Evolutionary conservation across 225 moss, liverwort and hornwort genomes (phyloP).

Genomic region (Marchantia paleacea): DNA sequence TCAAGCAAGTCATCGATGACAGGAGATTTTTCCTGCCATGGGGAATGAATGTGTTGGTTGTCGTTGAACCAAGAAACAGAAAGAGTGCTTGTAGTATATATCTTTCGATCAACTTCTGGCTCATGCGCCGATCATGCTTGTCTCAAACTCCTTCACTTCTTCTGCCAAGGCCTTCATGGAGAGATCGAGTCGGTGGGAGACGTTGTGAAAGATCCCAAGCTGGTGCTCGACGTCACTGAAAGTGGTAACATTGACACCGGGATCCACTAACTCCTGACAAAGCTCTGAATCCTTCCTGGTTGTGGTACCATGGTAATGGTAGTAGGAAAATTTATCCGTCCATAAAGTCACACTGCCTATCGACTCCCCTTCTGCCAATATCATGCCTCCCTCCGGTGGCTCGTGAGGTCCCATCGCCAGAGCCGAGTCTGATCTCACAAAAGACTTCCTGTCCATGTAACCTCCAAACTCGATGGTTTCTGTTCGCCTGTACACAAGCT

Average conservation of each 20-base stretch:
- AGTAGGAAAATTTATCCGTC: conserved; percentile 9
- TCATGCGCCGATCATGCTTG: neutral
- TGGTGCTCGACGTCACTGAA: neutral
- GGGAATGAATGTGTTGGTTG: too few species aligned
- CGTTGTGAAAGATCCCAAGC: neutral
- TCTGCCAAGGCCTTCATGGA: conserved; percentile 10
- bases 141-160: conserved; percentile 12
- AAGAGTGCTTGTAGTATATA: too few species aligned
- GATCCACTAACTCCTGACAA: conserved; percentile 13
- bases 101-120: neutral
- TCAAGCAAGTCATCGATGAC: too few species aligned
- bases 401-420: conserved; percentile 21
- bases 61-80: too few species aligned
- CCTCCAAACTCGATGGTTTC: neutral
- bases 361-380: neutral
- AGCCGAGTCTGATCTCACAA: conserved; percentile 9
- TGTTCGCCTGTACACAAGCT: conserved; percentile 8
- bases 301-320: conserved; percentile 20
- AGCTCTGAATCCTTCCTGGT: neutral
- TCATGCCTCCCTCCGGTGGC: neutral
- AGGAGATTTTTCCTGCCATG: too few species aligned
- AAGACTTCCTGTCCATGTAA: conserved; percentile 1
- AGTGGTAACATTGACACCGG: conserved; percentile 13
- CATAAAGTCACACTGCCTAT: neutral
- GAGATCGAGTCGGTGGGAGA: conserved; percentile 4